phyloP scores from a whole-genome alignment of 2,329 filamentous ascomycete species.

The Alternaria arbusti region DNA sequence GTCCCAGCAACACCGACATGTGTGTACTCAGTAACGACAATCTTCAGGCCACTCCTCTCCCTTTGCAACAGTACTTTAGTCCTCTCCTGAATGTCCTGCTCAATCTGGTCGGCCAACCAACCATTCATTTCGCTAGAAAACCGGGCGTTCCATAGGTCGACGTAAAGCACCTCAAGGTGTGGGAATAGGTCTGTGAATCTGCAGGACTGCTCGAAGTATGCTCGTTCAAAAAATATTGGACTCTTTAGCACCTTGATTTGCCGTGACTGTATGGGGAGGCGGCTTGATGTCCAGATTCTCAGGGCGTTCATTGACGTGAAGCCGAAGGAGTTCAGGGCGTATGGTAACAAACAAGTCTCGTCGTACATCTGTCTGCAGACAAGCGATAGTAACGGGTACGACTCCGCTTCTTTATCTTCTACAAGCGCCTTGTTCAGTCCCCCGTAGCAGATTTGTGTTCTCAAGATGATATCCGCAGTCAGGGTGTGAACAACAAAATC shows the following conservation, averaged over 20 bases:
- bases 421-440: neutral
- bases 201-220: neutral
- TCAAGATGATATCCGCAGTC: neutral
- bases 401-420: neutral
- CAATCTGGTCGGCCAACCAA: neutral
- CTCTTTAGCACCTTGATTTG: neutral
- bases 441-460: neutral
- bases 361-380: neutral
- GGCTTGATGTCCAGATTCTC: neutral
- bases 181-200: neutral
- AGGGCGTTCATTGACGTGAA: neutral
- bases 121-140: neutral
- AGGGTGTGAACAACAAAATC: neutral
- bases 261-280: neutral
- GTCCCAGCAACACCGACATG: neutral
- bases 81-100: neutral
- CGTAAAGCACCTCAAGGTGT: neutral
- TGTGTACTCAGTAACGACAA: neutral
- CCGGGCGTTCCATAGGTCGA: neutral
- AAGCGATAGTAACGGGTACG: neutral
- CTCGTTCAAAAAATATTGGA: neutral
- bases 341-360: neutral
- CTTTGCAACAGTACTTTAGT: neutral
- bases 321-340: neutral
- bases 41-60: neutral